Percentiles rank a stretch among this genome's conserved stretches.
Conservation (phyloP, 805 yeast genomes). For the Candida chauliodis region DNA sequence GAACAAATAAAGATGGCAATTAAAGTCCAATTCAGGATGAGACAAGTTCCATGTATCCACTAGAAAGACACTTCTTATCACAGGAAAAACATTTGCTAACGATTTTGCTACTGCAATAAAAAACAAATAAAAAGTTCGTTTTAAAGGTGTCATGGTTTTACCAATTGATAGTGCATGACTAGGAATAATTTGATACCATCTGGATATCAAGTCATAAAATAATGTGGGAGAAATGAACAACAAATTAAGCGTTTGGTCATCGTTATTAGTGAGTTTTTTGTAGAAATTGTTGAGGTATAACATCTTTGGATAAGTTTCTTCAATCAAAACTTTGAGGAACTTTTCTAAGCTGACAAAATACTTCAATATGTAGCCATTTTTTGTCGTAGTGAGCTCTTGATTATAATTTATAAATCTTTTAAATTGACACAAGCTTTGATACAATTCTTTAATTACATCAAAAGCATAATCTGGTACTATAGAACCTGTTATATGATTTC, state of each 20-base stretch:
- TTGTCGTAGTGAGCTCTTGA: constrained; percentile 11
- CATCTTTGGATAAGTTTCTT: constrained; percentile 25
- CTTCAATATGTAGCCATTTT: constrained; percentile 10
- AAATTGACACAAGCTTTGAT: constrained; percentile 22
- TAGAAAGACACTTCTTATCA: constrained; percentile 30
- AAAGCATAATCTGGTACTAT: constrained; percentile 34
- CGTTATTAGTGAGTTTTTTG: constrained; percentile 14
- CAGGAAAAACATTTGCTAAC: constrained; percentile 29
- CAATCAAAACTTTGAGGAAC: constrained; percentile 25
- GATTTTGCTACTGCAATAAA: constrained; percentile 33
- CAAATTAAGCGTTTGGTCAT: constrained; percentile 16
- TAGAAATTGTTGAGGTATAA: constrained; percentile 22
- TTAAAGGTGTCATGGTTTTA: constrained; percentile 23
- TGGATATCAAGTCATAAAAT: constrained; percentile 29
- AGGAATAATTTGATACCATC: constrained; percentile 35
- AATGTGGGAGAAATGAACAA: constrained; percentile 26
- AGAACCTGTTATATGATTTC: constrained; percentile 19
- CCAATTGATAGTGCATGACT: constrained; percentile 29
- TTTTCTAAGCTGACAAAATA: constrained; percentile 23
- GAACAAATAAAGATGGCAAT: constrained; percentile 17
- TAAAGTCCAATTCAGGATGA: constrained; percentile 29
- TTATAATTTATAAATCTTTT: constrained; percentile 19
- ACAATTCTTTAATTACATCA: constrained; percentile 24
- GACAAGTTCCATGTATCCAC: constrained; percentile 33
- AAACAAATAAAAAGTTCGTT: constrained; percentile 31